Evolutionary conservation across 2,329 filamentous ascomycete genomes (phyloP), one percentile per base, ranked within the genome.

Genomic region (Ophiostoma quercus): DNA sequence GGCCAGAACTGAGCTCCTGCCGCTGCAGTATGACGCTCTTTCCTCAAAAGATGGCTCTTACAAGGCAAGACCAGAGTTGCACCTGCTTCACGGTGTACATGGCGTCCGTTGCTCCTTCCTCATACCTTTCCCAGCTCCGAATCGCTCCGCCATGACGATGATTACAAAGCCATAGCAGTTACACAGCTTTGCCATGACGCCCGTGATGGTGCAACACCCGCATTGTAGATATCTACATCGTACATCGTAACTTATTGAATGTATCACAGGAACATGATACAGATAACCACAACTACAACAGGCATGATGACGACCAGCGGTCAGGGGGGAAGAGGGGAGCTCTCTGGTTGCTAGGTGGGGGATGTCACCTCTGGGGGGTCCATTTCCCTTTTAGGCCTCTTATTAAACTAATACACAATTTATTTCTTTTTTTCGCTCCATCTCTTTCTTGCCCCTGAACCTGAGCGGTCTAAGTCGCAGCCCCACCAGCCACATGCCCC

Each of bases 271-370:
- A 47, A 6, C 16, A 19, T 19, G 14, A 47, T n/a, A 57, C 51
- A 5, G 6, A 54, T 22, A 57, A 25, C 9, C 39, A 41, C 39
- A 12, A 11, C 34, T 37, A 12, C 39, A 47, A 19, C 19, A 47
- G 19, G 43, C 16, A 19, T 16, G 51, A 57, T 57, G 51, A 57
- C 51, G 51, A 25, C 51, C 51, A 57, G 51, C 51, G 51, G 51
- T 37, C 51, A 41, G n/a, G 41, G 65, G 22, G 12, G 37, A 22
- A 37, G 62, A 66, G 68, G 62, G 68, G 32, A 69, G 68, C 68
- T 69, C 60, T 69, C 29, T 57, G 62, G 43, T 69, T 66, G 68
- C 68, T 29, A 43, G 68, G 68, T 47, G 54, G 68, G 68, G 57
- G 37, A 37, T 57, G 22, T 57, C 9, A 57, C n/a, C 51, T 25